These are phyloP conservation scores for Fimicolochytrium jonesii DNA, from an alignment of 192 early-diverging fungal genomes.

Conservation along the genomic window DNA sequence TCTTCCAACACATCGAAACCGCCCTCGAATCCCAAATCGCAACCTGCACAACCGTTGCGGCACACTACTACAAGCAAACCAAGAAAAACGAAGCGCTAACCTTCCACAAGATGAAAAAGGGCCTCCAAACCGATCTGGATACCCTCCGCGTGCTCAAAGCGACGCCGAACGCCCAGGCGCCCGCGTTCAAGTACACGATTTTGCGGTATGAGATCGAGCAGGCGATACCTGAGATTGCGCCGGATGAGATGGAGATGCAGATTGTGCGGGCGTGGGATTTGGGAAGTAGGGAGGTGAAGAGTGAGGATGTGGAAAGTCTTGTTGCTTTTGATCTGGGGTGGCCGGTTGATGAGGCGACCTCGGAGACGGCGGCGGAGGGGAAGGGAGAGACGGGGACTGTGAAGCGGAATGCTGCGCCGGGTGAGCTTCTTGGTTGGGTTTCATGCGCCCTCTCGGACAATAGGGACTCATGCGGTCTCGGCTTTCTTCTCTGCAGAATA, in stretches of 20 bases:
- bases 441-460: background rate
- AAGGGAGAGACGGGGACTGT: conserved; percentile 62
- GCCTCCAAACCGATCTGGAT: conserved; percentile 47
- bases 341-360: conserved; percentile 48
- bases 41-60: conserved; percentile 42
- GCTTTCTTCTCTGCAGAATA: background rate
- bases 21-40: conserved; percentile 54
- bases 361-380: conserved; percentile 40
- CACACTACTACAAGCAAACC: conserved; percentile 36
- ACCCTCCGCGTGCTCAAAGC: conserved; percentile 44
- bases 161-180: conserved; percentile 32
- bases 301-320: conserved; percentile 58
- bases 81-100: conserved; percentile 47
- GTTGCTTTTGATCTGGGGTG: conserved; percentile 75
- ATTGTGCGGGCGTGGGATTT: conserved; percentile 58
- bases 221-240: conserved; percentile 48
- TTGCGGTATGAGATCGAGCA: conserved; percentile 53
- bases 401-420: conserved; percentile 43
- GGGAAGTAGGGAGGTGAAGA: conserved; percentile 45
- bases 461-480: background rate
- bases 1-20: conserved; percentile 41
- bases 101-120: conserved; percentile 60
- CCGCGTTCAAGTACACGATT: conserved; percentile 55
- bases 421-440: conserved; percentile 34
- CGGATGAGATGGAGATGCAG: conserved; percentile 63